phyloP scores from a whole-genome alignment of 306 rosid species.

The Glycine soja region DNA sequence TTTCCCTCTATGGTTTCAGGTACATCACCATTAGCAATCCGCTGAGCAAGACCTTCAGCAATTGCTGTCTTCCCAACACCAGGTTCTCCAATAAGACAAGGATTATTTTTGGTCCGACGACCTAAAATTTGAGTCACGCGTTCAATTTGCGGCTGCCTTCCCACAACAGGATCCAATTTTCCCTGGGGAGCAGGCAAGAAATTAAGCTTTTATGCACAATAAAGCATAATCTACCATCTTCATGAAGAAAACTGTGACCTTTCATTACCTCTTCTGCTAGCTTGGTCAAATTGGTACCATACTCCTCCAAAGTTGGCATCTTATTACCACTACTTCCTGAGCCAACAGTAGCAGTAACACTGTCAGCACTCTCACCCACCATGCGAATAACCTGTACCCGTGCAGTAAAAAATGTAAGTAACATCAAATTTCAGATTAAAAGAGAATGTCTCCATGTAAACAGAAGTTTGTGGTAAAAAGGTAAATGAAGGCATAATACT shows the following conservation, averaged over 20 bases:
- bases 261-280: slow-evolving; percentile 87
- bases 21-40: slow-evolving; percentile 94
- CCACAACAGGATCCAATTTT: slow-evolving; percentile 96
- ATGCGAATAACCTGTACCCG: slow-evolving; percentile 89
- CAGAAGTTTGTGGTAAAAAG: neutral
- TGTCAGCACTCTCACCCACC: slow-evolving; percentile 99
- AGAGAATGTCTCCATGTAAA: neutral
- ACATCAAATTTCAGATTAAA: neutral
- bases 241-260: slow-evolving; percentile 3
- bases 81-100: slow-evolving; percentile 98
- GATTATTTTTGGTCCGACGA: slow-evolving; percentile 92
- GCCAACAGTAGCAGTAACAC: slow-evolving; percentile 88
- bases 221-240: slow-evolving; percentile 34
- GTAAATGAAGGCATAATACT: slow-evolving; percentile 41
- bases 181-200: slow-evolving; percentile 61
- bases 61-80: slow-evolving; percentile 99
- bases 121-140: slow-evolving; percentile 98
- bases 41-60: slow-evolving; percentile 99
- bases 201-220: slow-evolving; percentile 17
- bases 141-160: slow-evolving; percentile 96
- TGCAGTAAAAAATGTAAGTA: slow-evolving; percentile 20
- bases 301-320: slow-evolving; percentile 98
- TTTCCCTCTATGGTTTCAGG: slow-evolving; percentile 99
- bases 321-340: slow-evolving; percentile 86
- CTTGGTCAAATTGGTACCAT: slow-evolving; percentile 96